Evolutionary conservation across 2,329 filamentous ascomycete species (phyloP).

Genomic region (Pseudocercospora fuligena): DNA sequence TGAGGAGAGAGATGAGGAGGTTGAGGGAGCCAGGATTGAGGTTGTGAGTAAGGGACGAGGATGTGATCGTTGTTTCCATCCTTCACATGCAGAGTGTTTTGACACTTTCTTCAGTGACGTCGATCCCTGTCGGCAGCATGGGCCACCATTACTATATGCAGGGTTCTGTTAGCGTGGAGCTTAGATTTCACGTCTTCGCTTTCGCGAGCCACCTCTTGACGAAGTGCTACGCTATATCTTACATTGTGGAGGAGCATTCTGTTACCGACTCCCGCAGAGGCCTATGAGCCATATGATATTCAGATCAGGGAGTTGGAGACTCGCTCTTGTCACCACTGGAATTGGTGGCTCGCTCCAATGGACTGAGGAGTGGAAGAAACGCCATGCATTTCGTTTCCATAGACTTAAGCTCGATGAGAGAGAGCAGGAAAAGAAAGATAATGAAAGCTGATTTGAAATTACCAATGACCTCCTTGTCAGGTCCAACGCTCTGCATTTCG

Average conservation of each 20-base stretch:
- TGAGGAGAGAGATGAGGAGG: conserved; percentile 11
- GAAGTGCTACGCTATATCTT: neutral
- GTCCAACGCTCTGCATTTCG: no score
- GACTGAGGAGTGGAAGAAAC: neutral
- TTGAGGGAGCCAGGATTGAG: conserved; percentile 8
- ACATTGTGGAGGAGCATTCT: neutral
- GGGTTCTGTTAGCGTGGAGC: neutral
- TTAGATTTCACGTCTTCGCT: neutral
- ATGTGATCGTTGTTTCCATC: neutral
- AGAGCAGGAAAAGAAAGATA: no score
- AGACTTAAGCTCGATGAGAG: no score
- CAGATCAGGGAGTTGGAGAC: no score
- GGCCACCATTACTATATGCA: neutral
- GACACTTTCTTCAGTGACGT: neutral
- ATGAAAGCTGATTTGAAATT: no score
- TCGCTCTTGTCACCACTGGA: no score
- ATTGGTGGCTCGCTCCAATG: neutral
- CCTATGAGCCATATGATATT: neutral
- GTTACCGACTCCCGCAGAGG: neutral
- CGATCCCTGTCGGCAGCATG: neutral
- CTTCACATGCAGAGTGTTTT: neutral
- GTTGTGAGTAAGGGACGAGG: neutral
- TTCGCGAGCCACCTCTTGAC: neutral
- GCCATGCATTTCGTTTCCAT: no score
- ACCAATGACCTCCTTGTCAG: no score